phyloP scores from a whole-genome alignment of 2,329 filamentous ascomycete genomes.

The Orbilia blumenaviensis region DNA sequence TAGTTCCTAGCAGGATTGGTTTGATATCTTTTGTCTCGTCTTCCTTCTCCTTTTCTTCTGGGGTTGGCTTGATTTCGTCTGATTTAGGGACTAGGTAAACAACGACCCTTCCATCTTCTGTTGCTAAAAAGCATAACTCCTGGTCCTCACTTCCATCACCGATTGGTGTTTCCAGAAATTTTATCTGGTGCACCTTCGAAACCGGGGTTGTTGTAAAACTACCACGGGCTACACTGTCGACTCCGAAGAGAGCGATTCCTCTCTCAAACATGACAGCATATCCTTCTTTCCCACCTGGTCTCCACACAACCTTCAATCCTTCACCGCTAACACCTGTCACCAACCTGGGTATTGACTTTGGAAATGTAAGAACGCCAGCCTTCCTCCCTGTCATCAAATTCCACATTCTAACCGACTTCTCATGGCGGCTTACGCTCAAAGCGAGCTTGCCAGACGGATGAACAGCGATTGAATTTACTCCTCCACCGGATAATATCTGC shows the following conservation, averaged over 20 bases:
- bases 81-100: constrained; percentile 69
- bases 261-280: constrained; percentile 90
- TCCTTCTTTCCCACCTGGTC: constrained; percentile 73
- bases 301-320: constrained; percentile 83
- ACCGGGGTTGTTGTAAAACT: constrained; percentile 72
- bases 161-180: constrained; percentile 68
- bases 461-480: constrained; percentile 92
- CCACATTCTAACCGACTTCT: constrained; percentile 92
- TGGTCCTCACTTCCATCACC: constrained; percentile 61
- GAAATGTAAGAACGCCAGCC: constrained; percentile 89
- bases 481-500: constrained; percentile 63
- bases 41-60: not conserved
- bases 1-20: constrained; percentile 67
- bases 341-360: constrained; percentile 75
- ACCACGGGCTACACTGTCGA: constrained; percentile 84
- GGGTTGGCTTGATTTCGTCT: constrained; percentile 64
- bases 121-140: constrained; percentile 78
- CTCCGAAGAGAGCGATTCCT: constrained; percentile 83
- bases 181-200: constrained; percentile 84
- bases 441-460: constrained; percentile 97
- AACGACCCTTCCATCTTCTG: constrained; percentile 86
- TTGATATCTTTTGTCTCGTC: constrained; percentile 68
- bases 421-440: constrained; percentile 88
- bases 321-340: constrained; percentile 81
- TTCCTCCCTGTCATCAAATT: constrained; percentile 97